Base-by-base conservation (phyloP, 805 yeast genomes). In the Komagataella pseudopastoris region DNA sequence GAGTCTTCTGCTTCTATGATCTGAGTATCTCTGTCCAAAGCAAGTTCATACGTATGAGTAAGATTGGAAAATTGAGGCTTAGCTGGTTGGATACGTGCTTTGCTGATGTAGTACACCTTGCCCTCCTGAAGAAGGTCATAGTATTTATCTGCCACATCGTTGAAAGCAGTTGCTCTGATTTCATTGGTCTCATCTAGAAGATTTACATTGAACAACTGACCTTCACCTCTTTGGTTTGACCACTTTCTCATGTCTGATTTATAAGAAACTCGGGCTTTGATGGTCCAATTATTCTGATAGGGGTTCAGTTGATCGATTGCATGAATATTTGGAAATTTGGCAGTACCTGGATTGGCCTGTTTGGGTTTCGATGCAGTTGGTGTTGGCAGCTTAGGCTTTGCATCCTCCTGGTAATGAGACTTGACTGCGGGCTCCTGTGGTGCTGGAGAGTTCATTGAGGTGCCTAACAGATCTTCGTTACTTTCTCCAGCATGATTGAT, bases 181-280 rank as follows among this genome's bases (percentile, higher is more conserved):
- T 93, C 98, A 60, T 93, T 96, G 5, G 96, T 85, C 64, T 93
- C 96, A 64, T 93, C 99, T 52, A 91, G 69, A 53, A 93, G 80
- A 58, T 88, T 88, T 30, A 88, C 87, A 59, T 84, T 85, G 71
- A 93, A 89, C 54, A 93, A 75, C 65, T 87, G 86, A 51, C 99
- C 99, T 56, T 83, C 88, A 53, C 96, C 96, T 59, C 82, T 77
- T 55, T 79, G 83, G 59, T 87, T 88, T 50, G 87, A 79, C 91
- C 91, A 93, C 44, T 87, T 86, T 66, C 88, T 82, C 58, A 91
- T 75, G 55, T 88, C 96, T 52, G 91, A 81, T 66, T 91, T 93
- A 65, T 76, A 82, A 1, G 95, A 82, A 23, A 89, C 93, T 63
- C 98, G 81, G 1, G 95, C 99, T 60, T 88, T 88, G 60, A 93